Evolutionary conservation across 441 rosid species (phyloP).

Genomic region (Rhodomyrtus psidioides): DNA sequence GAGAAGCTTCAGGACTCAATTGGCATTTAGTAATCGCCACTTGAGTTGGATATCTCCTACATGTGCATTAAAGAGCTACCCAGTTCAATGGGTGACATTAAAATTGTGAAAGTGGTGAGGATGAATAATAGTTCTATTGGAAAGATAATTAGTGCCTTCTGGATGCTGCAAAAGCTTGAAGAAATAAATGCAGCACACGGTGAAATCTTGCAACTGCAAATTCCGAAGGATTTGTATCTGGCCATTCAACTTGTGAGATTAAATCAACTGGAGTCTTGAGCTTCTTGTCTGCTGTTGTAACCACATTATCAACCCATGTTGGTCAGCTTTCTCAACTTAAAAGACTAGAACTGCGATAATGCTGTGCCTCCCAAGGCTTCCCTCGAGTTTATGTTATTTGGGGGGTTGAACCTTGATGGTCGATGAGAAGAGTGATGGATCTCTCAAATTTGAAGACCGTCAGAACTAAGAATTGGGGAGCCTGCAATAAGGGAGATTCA

Average conservation of each 20-base stretch:
- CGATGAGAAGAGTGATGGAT: too few species aligned
- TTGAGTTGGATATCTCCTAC: background rate
- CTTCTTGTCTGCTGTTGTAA: background rate
- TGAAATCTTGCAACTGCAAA: too few species aligned
- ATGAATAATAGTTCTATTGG: too few species aligned
- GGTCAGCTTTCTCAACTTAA: background rate
- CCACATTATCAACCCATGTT: background rate
- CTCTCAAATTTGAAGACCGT: too few species aligned
- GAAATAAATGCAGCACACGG: too few species aligned
- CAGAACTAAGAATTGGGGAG: too few species aligned
- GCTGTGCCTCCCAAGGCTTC: background rate
- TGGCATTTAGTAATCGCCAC: background rate
- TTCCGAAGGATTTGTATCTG: background rate
- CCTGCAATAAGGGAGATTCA: too few species aligned
- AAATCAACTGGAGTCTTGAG: background rate
- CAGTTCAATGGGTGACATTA: background rate
- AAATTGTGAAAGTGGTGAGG: background rate
- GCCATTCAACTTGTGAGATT: background rate
- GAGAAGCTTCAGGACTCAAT: background rate
- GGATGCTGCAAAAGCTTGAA: too few species aligned
- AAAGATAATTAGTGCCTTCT: too few species aligned
- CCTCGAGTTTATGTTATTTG: background rate
- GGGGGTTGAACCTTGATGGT: background rate
- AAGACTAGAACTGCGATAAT: background rate
- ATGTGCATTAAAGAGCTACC: background rate